Conservation (phyloP, 768 basidiomycete species). For the Amanita thiersii region DNA sequence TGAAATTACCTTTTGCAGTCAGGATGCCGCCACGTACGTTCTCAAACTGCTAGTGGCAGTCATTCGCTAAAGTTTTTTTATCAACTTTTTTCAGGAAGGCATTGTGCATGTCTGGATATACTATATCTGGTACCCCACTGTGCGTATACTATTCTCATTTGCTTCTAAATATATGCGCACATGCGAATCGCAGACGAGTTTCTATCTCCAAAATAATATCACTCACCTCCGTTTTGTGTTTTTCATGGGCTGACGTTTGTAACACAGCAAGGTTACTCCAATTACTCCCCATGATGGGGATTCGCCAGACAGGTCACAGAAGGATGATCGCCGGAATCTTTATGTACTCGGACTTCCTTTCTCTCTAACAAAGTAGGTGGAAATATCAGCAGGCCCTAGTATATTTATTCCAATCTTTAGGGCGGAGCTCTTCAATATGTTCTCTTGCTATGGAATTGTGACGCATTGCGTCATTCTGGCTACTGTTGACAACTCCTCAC, state of each 20-base stretch:
- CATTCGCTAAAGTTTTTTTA: slow-evolving; percentile 4
- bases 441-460: slow-evolving; percentile 59
- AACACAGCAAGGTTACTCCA: slow-evolving; percentile 29
- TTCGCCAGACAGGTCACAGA: slow-evolving; percentile 11
- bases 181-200: slow-evolving; percentile 14
- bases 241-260: neutral
- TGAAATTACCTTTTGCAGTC: slow-evolving; percentile 45
- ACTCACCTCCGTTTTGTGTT: neutral
- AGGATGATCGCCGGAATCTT: slow-evolving; percentile 63
- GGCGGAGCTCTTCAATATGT: slow-evolving; percentile 52
- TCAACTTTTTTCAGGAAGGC: slow-evolving; percentile 45
- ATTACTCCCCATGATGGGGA: slow-evolving; percentile 18
- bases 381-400: neutral
- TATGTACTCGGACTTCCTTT: slow-evolving; percentile 83
- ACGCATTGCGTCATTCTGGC: slow-evolving; percentile 75
- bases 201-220: slow-evolving; percentile 1
- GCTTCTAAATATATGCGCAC: slow-evolving; percentile 15
- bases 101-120: slow-evolving; percentile 58
- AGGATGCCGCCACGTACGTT: slow-evolving; percentile 46
- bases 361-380: slow-evolving; percentile 62
- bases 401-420: slow-evolving; percentile 16
- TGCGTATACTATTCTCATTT: slow-evolving; percentile 24
- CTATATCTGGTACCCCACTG: slow-evolving; percentile 45
- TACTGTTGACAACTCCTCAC: slow-evolving; percentile 76
- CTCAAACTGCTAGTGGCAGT: neutral